phyloP scores from a whole-genome alignment of 495 filamentous ascomycete genomes.

The Neurospora sp. region DNA sequence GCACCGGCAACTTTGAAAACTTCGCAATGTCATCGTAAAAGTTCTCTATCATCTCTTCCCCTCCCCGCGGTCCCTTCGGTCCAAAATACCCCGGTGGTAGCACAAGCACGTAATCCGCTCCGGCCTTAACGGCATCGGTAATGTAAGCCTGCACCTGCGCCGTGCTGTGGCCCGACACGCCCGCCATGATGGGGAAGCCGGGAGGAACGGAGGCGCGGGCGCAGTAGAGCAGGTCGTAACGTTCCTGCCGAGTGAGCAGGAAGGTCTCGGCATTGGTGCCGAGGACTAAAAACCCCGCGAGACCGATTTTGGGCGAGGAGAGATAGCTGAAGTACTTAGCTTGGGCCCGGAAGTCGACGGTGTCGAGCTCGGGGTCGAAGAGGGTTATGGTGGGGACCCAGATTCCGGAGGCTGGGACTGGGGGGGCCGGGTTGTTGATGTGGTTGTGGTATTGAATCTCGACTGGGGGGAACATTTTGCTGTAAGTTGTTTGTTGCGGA shows the following conservation, averaged over 20 bases:
- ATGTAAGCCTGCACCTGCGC: conserved; percentile 51
- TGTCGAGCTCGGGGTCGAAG: conserved; percentile 45
- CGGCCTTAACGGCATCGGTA: conserved; percentile 44
- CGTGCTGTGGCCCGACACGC: conserved; percentile 54
- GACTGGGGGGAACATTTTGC: not conserved
- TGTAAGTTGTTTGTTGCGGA: not conserved
- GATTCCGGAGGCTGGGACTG: conserved; percentile 30
- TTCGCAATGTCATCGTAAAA: conserved; percentile 50
- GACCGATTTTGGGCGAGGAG: conserved; percentile 30
- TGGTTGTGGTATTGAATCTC: too few species aligned
- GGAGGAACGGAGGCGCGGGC: conserved; percentile 44
- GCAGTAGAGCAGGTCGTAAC: conserved; percentile 36
- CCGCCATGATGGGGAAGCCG: conserved; percentile 47
- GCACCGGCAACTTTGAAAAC: conserved; percentile 39
- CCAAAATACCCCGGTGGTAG: conserved; percentile 58
- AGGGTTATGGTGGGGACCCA: conserved; percentile 40
- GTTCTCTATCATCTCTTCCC: conserved; percentile 41
- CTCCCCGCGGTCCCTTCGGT: not conserved
- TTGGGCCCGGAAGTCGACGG: conserved; percentile 38
- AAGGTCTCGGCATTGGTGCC: conserved; percentile 60
- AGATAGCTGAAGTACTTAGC: conserved; percentile 48
- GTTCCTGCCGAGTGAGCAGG: conserved; percentile 52
- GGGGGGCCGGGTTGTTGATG: conserved; percentile 1
- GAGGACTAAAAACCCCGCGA: conserved; percentile 49
- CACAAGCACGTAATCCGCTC: conserved; percentile 50